These are phyloP conservation scores for Zymoseptoria crescenta DNA, from an alignment of 2,329 filamentous ascomycete species.

Conservation along the genomic window DNA sequence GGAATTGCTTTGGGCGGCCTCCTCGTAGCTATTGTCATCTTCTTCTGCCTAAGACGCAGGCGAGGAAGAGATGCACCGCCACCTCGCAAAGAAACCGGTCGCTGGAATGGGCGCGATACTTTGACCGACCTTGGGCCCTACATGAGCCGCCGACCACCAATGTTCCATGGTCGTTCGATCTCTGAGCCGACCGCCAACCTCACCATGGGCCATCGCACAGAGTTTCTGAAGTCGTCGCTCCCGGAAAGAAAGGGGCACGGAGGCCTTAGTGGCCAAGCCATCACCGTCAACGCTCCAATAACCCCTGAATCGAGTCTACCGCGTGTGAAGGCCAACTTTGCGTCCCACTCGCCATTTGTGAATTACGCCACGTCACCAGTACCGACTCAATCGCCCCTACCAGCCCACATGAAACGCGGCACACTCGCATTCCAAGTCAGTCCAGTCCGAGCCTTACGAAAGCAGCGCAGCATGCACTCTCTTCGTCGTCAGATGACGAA, in stretches of 20 bases:
- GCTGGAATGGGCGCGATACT: slow-evolving; percentile 18
- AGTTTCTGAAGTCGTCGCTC: slow-evolving; percentile 26
- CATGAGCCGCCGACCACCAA: slow-evolving; percentile 17
- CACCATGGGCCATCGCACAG: slow-evolving; percentile 24
- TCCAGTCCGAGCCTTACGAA: slow-evolving; percentile 25
- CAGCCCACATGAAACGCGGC: slow-evolving; percentile 27
- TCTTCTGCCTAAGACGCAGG: slow-evolving; percentile 18
- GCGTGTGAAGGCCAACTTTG: slow-evolving; percentile 9
- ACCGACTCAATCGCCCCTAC: slow-evolving; percentile 21
- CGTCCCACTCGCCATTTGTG: slow-evolving; percentile 26
- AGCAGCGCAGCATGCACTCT: slow-evolving; percentile 27
- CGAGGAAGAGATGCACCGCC: neutral
- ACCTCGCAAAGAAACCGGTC: slow-evolving; percentile 19
- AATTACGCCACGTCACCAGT: slow-evolving; percentile 19
- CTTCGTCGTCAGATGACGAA: slow-evolving; percentile 24
- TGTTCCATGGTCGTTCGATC: slow-evolving; percentile 27
- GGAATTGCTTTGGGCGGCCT: slow-evolving; percentile 27
- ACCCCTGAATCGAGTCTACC: slow-evolving; percentile 11
- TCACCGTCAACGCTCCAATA: slow-evolving; percentile 3
- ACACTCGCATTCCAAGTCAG: slow-evolving; percentile 26
- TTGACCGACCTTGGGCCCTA: slow-evolving; percentile 22
- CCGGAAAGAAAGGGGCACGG: slow-evolving; percentile 15
- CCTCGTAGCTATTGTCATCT: slow-evolving; percentile 19
- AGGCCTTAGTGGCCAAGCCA: neutral
- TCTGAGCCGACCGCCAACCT: slow-evolving; percentile 26